Evolutionary conservation across 345 rosid genomes (phyloP).

Genomic region (Isatis tinctoria): DNA sequence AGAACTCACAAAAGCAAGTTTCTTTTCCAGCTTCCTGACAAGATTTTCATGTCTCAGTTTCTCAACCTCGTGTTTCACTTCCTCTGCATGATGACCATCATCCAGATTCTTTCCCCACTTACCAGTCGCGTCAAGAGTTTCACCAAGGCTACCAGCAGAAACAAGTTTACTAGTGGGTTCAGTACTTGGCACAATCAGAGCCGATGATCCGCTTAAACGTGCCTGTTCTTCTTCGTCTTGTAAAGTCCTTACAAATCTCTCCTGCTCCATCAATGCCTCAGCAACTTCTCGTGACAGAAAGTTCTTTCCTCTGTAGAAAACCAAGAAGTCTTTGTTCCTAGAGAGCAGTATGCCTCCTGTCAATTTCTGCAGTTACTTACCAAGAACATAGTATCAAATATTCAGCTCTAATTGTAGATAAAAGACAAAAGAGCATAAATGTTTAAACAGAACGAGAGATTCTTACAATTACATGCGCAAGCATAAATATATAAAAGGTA

Average conservation of each 20-base stretch:
- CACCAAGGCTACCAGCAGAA: conserved; percentile 80
- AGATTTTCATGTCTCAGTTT: conserved; percentile 59
- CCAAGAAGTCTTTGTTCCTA: conserved; percentile 90
- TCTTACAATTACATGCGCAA: not conserved
- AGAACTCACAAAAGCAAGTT: conserved; percentile 69
- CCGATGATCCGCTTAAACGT: conserved; percentile 68
- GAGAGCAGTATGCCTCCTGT: conserved; percentile 84
- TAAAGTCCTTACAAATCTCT: conserved; percentile 56
- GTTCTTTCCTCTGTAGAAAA: conserved; percentile 88
- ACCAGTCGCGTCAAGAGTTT: conserved; percentile 76
- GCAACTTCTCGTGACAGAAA: conserved; percentile 77
- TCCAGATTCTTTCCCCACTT: conserved; percentile 79
- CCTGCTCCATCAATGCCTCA: conserved; percentile 68
- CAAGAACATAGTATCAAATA: conserved; percentile 13
- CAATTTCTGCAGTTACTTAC: conserved; percentile 61
- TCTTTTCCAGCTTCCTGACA: conserved; percentile 68
- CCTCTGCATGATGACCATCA: conserved; percentile 48
- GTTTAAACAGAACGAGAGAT: not conserved
- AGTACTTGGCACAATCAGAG: conserved; percentile 43
- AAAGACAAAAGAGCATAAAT: not conserved
- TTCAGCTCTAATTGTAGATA: not conserved
- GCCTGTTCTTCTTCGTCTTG: conserved; percentile 95
- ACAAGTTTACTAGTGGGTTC: conserved; percentile 38
- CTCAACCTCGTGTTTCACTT: conserved; percentile 69
- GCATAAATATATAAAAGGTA: not conserved